Base-by-base conservation (phyloP, 1,284 basidiomycete genomes). In the Leccinum fallax region DNA sequence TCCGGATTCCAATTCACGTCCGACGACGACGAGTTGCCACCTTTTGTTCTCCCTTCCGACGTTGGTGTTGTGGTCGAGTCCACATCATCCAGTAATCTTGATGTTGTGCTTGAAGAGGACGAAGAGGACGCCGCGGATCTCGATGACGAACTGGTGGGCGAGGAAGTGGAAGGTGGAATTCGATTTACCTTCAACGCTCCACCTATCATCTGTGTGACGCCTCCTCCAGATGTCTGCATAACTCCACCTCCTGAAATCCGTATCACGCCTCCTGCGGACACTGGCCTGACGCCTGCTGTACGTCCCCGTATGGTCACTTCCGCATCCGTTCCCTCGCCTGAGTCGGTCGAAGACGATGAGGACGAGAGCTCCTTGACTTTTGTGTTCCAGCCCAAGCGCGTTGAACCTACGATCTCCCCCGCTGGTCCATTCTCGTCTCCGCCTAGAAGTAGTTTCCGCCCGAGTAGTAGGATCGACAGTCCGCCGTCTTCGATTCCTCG, bases 161-260 rank as follows among this genome's bases (percentile, higher is more conserved):
- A 85, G 60, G 78, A 75, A 52, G 79, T 80, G 10, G 81, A 84
- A 52, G 85, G 85, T 15, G 89, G 89, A 11, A 88, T 91, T 70
- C 85, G 81, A 65, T 89, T 90, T 65, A 86, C 81, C 3, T 89
- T 91, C 66, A 85, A 83, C 7, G 82, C 84, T 13, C 85, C 87
- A 57, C 72, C 75, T 13, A 72, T 79, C 19, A 79, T 76, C 62
- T 80, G 80, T 65, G 77, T 79, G 49, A 74, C 76, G 32, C 71
- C 72, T 53, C 76, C 79, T 19, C 73, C 77, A 3, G 80, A 81
- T 60, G 77, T 76, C 63, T 83, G 82, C 65, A 73, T 76, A 46
- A 75, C 76, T 32, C 71, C 71, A 11, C 69, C 74, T 51, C 66
- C 69, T 32, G 62, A 72, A 58, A 67, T 74, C 30, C 58, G 61